A percentile compares a stretch with the other conserved stretches of the same genome.
phyloP scores from a whole-genome alignment of 768 basidiomycete genomes.

The Boletus bicolor region DNA sequence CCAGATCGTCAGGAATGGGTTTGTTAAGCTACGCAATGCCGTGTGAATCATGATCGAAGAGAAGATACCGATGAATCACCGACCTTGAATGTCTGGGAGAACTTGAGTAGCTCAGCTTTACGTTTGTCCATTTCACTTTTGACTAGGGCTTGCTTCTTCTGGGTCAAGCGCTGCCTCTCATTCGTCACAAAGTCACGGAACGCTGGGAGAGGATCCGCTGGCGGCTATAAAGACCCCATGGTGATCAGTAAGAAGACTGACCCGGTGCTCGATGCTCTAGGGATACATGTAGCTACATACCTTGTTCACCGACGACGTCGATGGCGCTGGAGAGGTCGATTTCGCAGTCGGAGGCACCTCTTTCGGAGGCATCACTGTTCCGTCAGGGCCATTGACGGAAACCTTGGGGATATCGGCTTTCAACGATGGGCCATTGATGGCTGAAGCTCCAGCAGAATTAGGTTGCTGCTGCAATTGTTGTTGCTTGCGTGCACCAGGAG shows the following conservation, averaged over 20 bases:
- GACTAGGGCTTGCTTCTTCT: slow-evolving; percentile 84
- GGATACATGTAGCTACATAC: slow-evolving; percentile 32
- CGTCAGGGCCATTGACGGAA: slow-evolving; percentile 77
- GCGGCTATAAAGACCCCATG: slow-evolving; percentile 41
- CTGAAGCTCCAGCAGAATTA: slow-evolving; percentile 25
- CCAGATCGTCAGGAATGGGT: slow-evolving; percentile 92
- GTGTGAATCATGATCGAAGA: neutral
- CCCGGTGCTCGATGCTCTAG: neutral
- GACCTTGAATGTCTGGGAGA: slow-evolving; percentile 94
- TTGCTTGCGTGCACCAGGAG: slow-evolving; percentile 81
- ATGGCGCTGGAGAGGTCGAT: slow-evolving; percentile 63
- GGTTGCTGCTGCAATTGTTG: slow-evolving; percentile 27
- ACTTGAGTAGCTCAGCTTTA: slow-evolving; percentile 89
- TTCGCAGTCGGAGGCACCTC: slow-evolving; percentile 49
- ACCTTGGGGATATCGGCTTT: slow-evolving; percentile 65
- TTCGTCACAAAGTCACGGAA: slow-evolving; percentile 92
- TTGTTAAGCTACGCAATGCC: slow-evolving; percentile 68
- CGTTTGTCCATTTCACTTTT: slow-evolving; percentile 95
- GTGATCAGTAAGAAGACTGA: slow-evolving; percentile 5
- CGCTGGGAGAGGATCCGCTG: slow-evolving; percentile 73
- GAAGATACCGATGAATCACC: slow-evolving; percentile 14
- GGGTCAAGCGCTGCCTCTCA: slow-evolving; percentile 85
- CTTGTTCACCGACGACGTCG: slow-evolving; percentile 45
- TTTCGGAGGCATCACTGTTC: slow-evolving; percentile 43
- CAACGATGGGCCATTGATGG: slow-evolving; percentile 25